A percentile compares a stretch with the other conserved stretches of the same genome.
phyloP scores from a whole-genome alignment of 176 grass and related monocot genomes.

The Aegilops tauschii region DNA sequence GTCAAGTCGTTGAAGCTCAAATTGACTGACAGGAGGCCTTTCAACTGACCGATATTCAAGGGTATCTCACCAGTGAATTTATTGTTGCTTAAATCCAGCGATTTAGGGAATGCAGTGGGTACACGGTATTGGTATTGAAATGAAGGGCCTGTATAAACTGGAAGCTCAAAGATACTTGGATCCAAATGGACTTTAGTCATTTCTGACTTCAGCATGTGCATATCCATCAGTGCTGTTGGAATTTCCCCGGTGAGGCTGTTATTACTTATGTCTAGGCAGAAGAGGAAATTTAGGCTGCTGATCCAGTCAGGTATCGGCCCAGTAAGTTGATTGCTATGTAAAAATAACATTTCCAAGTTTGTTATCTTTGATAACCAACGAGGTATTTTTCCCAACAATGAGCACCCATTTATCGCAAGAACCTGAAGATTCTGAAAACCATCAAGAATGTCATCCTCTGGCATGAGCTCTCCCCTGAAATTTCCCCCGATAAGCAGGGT shows the following conservation, averaged over 20 bases:
- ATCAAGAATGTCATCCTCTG: not conserved
- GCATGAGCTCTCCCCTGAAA: not conserved
- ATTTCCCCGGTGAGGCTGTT: constrained; percentile 23
- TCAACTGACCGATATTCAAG: not conserved
- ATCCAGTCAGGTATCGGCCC: constrained; percentile 34
- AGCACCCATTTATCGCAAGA: accelerated
- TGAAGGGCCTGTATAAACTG: not conserved
- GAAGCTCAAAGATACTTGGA: not conserved
- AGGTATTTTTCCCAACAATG: constrained; percentile 6
- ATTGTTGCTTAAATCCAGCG: not conserved
- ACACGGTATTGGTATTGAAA: constrained; percentile 2
- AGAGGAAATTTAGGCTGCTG: not conserved
- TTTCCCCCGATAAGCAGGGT: not conserved
- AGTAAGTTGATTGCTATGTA: not conserved
- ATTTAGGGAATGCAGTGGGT: not conserved
- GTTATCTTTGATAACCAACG: constrained; percentile 28
- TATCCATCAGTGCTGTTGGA: not conserved
- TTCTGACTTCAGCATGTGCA: not conserved
- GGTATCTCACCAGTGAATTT: not conserved
- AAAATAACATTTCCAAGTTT: not conserved
- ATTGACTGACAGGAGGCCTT: not conserved
- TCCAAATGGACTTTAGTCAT: not conserved
- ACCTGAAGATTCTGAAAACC: constrained; percentile 34
- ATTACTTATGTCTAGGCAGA: not conserved
- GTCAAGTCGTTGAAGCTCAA: constrained; percentile 23